Percentiles rank a stretch among this genome's conserved stretches.
These are phyloP conservation scores for Myochromella boudieri DNA, from an alignment of 768 basidiomycete species.

Conservation along the genomic window DNA sequence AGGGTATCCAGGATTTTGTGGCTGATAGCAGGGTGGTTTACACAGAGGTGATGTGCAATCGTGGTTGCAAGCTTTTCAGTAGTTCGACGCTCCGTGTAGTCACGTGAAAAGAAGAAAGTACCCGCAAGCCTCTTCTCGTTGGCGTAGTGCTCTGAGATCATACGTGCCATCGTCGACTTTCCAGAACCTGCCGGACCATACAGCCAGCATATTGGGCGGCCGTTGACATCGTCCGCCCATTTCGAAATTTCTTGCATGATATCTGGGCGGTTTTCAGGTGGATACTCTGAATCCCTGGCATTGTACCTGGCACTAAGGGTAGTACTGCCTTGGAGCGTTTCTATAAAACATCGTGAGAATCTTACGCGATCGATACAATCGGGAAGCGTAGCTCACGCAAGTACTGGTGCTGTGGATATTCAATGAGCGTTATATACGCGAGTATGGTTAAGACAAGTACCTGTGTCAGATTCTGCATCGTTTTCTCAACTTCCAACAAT, in stretches of 20 bases:
- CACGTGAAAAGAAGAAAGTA: neutral
- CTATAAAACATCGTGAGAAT: no score
- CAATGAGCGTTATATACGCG: no score
- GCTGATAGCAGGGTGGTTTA: neutral
- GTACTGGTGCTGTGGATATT: no score
- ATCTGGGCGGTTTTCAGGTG: neutral
- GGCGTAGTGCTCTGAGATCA: neutral
- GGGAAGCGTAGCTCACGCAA: no score
- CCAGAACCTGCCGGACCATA: no score
- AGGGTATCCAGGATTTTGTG: neutral
- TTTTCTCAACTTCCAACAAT: no score
- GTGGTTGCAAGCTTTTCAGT: neutral
- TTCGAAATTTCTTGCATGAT: neutral
- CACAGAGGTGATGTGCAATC: neutral
- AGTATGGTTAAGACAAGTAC: no score
- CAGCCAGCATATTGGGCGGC: neutral
- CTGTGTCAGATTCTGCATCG: no score
- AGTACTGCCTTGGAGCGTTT: neutral
- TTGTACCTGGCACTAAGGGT: neutral
- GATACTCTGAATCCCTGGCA: neutral
- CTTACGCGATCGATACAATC: no score
- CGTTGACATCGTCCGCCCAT: neutral
- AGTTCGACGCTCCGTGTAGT: neutral
- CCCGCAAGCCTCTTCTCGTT: neutral
- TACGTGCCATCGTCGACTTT: no score